Percentiles rank a stretch among this genome's conserved stretches.
These are phyloP conservation scores for Penicillium fuscoglaucum DNA, from an alignment of 2,329 filamentous ascomycete species.

Conservation along the genomic window DNA sequence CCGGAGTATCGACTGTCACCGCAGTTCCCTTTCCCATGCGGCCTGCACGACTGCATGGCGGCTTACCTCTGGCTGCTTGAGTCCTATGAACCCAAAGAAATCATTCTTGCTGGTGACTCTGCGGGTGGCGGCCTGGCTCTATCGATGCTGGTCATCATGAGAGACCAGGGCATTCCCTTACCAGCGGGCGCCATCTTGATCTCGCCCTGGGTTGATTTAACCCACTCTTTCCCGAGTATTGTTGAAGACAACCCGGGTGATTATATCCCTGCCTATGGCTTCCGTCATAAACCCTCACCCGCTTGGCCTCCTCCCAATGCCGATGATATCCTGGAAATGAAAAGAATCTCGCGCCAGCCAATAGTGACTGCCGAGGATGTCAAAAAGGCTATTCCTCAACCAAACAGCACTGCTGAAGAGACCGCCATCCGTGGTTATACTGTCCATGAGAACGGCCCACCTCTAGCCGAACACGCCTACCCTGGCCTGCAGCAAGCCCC, in stretches of 20 bases:
- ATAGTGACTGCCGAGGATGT: conserved; percentile 29
- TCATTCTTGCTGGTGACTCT: conserved; percentile 87
- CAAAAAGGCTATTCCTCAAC: conserved; percentile 20
- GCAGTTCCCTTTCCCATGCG: conserved; percentile 94
- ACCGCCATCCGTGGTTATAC: conserved; percentile 36
- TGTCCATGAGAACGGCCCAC: conserved; percentile 21
- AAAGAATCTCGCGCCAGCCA: conserved; percentile 50
- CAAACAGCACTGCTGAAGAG: conserved; percentile 28
- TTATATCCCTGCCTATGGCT: conserved; percentile 85
- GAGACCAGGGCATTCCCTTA: conserved; percentile 78
- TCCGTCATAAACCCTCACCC: conserved; percentile 83
- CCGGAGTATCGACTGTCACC: conserved; percentile 84
- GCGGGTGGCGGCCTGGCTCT: conserved; percentile 90
- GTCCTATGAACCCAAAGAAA: conserved; percentile 73
- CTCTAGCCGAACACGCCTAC: conserved; percentile 19
- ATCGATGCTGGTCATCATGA: conserved; percentile 72
- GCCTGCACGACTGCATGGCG: conserved; percentile 83
- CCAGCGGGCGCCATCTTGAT: conserved; percentile 89
- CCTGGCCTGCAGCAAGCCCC: conserved; percentile 25
- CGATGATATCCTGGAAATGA: conserved; percentile 62
- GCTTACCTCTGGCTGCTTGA: conserved; percentile 81
- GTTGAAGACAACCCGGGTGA: conserved; percentile 70
- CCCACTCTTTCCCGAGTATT: conserved; percentile 94
- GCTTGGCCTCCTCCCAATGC: conserved; percentile 92
- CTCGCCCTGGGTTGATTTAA: conserved; percentile 94